Conservation (phyloP, 140 eudicot species). For the Cichorium intybus region DNA sequence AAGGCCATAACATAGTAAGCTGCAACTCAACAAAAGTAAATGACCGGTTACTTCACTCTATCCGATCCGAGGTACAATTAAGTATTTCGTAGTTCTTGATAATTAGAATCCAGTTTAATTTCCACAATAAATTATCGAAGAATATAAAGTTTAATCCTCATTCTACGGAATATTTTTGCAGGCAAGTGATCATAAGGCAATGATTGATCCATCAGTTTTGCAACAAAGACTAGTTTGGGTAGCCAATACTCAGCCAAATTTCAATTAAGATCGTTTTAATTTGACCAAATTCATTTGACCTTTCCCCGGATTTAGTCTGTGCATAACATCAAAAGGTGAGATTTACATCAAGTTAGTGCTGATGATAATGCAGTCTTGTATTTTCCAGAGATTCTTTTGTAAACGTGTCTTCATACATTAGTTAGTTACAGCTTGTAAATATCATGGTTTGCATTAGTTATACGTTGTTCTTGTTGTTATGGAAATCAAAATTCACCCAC, state of each 20-base stretch:
- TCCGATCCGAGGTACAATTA: slow-evolving; percentile 52
- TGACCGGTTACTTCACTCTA: slow-evolving; percentile 40
- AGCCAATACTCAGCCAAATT: slow-evolving; percentile 24
- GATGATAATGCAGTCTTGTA: background rate
- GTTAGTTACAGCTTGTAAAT: background rate
- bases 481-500: background rate
- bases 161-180: slow-evolving; percentile 22
- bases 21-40: slow-evolving; percentile 44
- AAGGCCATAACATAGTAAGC: slow-evolving; percentile 39
- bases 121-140: background rate
- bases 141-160: background rate
- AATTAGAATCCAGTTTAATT: too few species aligned
- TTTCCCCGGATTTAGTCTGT: slow-evolving; percentile 3
- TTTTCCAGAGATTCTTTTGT: background rate
- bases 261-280: slow-evolving; percentile 4
- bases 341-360: background rate
- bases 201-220: slow-evolving; percentile 35
- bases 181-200: slow-evolving; percentile 28
- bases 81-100: background rate
- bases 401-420: background rate
- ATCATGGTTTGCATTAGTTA: background rate
- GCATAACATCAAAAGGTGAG: background rate
- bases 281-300: slow-evolving; percentile 1
- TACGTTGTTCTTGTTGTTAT: background rate
- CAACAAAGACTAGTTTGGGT: slow-evolving; percentile 35